These are phyloP conservation scores for Symbiodinium pilosum DNA, from an alignment of 73 alveolate species.

Conservation along the genomic window DNA sequence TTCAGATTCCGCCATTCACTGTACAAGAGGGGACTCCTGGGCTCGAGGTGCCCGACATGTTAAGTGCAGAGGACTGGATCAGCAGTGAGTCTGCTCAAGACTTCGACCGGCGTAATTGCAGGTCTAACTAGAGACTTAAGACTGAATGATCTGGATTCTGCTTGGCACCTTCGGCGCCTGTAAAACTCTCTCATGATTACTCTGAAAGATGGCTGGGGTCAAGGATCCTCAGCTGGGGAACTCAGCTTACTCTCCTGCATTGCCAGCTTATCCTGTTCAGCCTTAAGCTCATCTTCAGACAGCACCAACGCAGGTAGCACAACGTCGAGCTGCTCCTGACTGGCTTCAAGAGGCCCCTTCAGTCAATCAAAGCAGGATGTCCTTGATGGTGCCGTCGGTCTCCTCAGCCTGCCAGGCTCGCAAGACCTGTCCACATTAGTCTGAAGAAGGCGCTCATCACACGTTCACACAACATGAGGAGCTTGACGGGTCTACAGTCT, in stretches of 20 bases:
- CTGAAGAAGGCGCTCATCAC: no score
- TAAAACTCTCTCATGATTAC: no score
- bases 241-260: neutral
- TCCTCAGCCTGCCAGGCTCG: constrained; percentile 64
- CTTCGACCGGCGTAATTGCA: neutral
- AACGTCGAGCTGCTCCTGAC: constrained; percentile 55
- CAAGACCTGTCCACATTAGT: constrained; percentile 64
- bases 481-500: no score
- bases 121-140: neutral
- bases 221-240: neutral
- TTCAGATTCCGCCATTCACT: no score
- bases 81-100: neutral
- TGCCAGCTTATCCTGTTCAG: constrained; percentile 42
- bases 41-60: neutral
- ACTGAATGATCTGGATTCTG: neutral
- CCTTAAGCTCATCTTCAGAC: constrained; percentile 70
- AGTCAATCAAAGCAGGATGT: neutral
- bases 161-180: neutral
- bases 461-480: neutral
- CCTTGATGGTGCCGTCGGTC: constrained; percentile 84
- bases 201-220: neutral
- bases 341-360: neutral
- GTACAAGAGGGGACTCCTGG: neutral
- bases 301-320: constrained; percentile 61
- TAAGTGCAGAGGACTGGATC: no score